Base-by-base conservation (phyloP, 129 eudicot genomes). In the Centrapalus pauciflorus region DNA sequence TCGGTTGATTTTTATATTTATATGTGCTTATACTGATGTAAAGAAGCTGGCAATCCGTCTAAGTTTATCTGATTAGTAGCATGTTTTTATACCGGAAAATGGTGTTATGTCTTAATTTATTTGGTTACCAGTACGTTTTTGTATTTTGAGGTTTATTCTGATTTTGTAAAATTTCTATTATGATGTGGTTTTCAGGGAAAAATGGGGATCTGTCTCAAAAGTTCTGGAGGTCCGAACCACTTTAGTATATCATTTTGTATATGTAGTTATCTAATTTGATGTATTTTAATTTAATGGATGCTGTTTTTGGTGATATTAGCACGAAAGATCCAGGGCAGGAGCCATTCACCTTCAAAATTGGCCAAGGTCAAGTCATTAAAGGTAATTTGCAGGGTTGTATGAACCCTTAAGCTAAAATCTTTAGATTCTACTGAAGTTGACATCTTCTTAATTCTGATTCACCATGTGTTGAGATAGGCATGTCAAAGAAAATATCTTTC, bases 301-400 rank as follows among this genome's bases (percentile, higher is more conserved):
- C 10, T 35, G 66, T 8, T 35, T 27, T 73, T 28, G 25, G 32
- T 66, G 5, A 16, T 34, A 25, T 72, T 65, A 88, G 98, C 81
- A 92, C 98, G 2, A 92, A 92, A 83, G 96, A 92, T 80, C 82
- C 85, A 13, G 98, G 98, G 33, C 95, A 86, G 77, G 11, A 73
- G 81, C 96, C 98, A 1, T 92, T 92, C 81, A 27, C 84, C 61
- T 92, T 92, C 76, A 77, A 83, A 45, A 79, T 92, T 67, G 98
- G 98, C 27, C 65, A 81, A 75, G 96, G 98, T 29, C 76, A 77
- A 21, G 98, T 92, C 75, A 85, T 92, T 25, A 92, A 88, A 92
- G 98, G 98, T 88, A 78, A 55, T 54, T 54, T 54, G 25, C 7
- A 0, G 10, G 5, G 7, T 20, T 55, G 13, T 45, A 0, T 32